Conservation (phyloP, 169 alveolate species). For the Eimeria maxima region DNA sequence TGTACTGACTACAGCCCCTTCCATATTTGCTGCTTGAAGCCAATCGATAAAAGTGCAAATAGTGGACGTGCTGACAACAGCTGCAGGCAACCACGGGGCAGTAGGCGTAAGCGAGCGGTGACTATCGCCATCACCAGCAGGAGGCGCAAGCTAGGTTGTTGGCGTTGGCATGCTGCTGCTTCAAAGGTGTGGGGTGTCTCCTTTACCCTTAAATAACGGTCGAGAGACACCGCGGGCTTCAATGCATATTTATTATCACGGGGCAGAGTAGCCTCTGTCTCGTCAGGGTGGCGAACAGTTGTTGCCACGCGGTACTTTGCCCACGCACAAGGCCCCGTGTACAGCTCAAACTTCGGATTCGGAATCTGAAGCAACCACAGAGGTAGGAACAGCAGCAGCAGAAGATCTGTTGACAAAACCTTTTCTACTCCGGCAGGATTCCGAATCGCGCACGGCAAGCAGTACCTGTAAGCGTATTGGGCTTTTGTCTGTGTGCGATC, state of each 20-base stretch:
- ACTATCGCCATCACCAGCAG: too few species aligned
- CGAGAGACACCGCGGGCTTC: constrained; percentile 88
- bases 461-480: not conserved
- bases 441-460: not conserved
- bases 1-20: too few species aligned
- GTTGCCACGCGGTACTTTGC: constrained; percentile 87
- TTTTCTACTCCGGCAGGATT: not conserved
- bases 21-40: too few species aligned
- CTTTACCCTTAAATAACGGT: constrained; percentile 83
- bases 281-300: constrained; percentile 85
- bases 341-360: constrained; percentile 86
- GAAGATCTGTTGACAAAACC: not conserved
- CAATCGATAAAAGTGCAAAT: too few species aligned
- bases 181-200: too few species aligned
- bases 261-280: constrained; percentile 87
- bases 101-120: too few species aligned
- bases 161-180: too few species aligned
- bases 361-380: constrained; percentile 77
- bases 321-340: constrained; percentile 89
- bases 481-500: not conserved
- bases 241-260: constrained; percentile 88
- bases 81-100: too few species aligned
- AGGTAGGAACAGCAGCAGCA: not conserved
- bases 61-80: too few species aligned
- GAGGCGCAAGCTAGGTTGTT: too few species aligned